Percentiles rank a stretch among this genome's conserved stretches.
These are phyloP conservation scores for Dovyalis caffra DNA, from an alignment of 345 rosid genomes.

Conservation along the genomic window DNA sequence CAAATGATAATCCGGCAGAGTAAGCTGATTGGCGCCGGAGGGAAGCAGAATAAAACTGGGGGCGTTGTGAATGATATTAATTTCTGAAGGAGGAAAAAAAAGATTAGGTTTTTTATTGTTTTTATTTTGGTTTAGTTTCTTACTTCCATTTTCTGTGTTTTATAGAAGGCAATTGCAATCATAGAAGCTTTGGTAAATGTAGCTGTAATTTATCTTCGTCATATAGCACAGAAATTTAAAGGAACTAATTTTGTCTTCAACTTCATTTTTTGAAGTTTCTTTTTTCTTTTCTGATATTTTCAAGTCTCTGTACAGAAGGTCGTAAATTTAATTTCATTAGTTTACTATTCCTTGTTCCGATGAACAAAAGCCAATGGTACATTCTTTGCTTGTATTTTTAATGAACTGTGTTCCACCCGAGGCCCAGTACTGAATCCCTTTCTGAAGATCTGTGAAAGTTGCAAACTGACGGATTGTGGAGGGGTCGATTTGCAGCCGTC, in stretches of 20 bases:
- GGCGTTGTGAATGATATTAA: constrained; percentile 39
- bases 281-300: too few species aligned
- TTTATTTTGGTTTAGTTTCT: constrained; percentile 25
- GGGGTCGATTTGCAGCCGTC: background rate
- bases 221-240: constrained; percentile 44
- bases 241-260: constrained; percentile 1
- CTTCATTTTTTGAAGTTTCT: background rate
- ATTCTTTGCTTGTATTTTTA: too few species aligned
- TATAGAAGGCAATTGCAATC: constrained; percentile 40
- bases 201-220: constrained; percentile 37
- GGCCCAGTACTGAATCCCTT: background rate
- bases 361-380: background rate
- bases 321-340: too few species aligned
- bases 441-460: background rate
- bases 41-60: constrained; percentile 47
- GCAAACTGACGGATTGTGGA: background rate
- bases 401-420: too few species aligned
- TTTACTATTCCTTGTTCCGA: background rate
- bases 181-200: constrained; percentile 44
- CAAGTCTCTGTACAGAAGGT: too few species aligned
- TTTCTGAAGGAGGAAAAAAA: constrained; percentile 27
- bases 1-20: constrained; percentile 22
- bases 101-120: constrained; percentile 35
- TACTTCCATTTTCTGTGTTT: constrained; percentile 26
- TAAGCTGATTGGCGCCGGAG: constrained; percentile 36